Base-by-base conservation (phyloP, 2,329 filamentous ascomycete genomes). In the Nothophaeocryptopus gaeumannii region DNA sequence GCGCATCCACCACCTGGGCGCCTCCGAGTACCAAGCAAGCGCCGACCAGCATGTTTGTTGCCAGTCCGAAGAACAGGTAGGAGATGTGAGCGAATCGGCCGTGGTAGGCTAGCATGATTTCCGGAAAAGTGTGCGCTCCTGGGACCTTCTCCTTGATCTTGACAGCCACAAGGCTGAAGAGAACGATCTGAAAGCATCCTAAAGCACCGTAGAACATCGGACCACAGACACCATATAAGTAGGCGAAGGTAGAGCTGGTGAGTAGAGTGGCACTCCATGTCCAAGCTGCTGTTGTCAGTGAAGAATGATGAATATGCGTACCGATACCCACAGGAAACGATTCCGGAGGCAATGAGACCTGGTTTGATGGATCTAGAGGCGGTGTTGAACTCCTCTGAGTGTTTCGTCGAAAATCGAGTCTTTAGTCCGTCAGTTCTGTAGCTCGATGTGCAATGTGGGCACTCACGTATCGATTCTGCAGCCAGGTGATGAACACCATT, bases 321-420 rank as follows among this genome's bases (percentile, higher is more conserved):
- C 7, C 5, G 15, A 8, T 7, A 38, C 56, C 13, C 45, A 59
- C 54, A 59, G n/a, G 56, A 91, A 4, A 95, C 88, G 16, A 95
- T 89, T 14, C 89, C 89, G 2, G 88, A 86, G 11, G 88, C 88
- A 1, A 95, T 89, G 8, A 96, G 77, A 30, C 90, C 89, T 2
- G 88, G 90, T 67, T 95, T 95, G 58, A 95, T 87, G 1, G 87
- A 89, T 55, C 90, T 79, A 14, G 89, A 89, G 39, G 89, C 89
- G 0, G 89, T 95, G 56, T 81, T 90, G 76, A 95, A 95, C 84
- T 91, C 92, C 71, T 95, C 89, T 8, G 61, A 53, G 39, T 62
- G 54, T 15, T 56, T 54, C 5, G 61, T 63, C 0, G 58, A 63
- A 47, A 62, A 63, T n/a, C 51, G 38, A 5, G 61, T 63, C 53